Percentiles rank a stretch among this genome's conserved stretches.
Evolutionary conservation across 345 rosid species (phyloP).

Genomic region (Eucalyptus leucophloia): DNA sequence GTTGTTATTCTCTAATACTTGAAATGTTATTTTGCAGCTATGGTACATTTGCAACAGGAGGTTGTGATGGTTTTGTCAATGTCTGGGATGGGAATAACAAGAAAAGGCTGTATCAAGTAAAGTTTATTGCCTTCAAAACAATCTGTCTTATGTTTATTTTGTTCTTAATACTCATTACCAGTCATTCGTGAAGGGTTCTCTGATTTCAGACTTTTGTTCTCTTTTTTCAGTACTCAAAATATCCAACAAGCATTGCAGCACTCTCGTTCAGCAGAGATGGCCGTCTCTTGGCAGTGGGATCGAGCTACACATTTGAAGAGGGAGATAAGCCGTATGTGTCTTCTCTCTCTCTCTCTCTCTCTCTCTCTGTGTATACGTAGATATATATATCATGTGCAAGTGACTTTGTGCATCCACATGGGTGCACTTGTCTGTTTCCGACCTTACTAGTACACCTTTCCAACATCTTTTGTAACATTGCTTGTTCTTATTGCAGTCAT

Average conservation of each 20-base stretch:
- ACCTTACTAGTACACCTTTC: neutral
- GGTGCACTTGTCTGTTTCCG: neutral
- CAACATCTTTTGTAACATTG: neutral
- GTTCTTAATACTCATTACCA: neutral
- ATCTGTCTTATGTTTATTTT: neutral
- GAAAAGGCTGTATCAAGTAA: conserved; percentile 96
- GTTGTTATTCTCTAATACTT: neutral
- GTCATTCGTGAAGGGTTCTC: neutral
- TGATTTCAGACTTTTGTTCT: neutral
- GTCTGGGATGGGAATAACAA: conserved; percentile 99
- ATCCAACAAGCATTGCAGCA: conserved; percentile 86
- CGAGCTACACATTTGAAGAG: conserved; percentile 96
- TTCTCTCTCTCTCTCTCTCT: neutral
- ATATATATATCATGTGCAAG: neutral
- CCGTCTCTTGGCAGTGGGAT: conserved; percentile 87
- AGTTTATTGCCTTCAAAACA: neutral
- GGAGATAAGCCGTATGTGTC: conserved; percentile 77
- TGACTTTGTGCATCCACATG: neutral
- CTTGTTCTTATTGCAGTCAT: conserved; percentile 44
- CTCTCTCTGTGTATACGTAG: neutral
- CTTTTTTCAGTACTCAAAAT: conserved; percentile 74
- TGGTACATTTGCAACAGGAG: conserved; percentile 99
- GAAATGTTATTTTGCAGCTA: conserved; percentile 35
- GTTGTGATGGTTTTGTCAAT: conserved; percentile 95
- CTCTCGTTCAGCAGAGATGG: conserved; percentile 97